These are phyloP conservation scores for Aspergillus olivimuriae DNA, from an alignment of 495 filamentous ascomycete species.

Conservation along the genomic window DNA sequence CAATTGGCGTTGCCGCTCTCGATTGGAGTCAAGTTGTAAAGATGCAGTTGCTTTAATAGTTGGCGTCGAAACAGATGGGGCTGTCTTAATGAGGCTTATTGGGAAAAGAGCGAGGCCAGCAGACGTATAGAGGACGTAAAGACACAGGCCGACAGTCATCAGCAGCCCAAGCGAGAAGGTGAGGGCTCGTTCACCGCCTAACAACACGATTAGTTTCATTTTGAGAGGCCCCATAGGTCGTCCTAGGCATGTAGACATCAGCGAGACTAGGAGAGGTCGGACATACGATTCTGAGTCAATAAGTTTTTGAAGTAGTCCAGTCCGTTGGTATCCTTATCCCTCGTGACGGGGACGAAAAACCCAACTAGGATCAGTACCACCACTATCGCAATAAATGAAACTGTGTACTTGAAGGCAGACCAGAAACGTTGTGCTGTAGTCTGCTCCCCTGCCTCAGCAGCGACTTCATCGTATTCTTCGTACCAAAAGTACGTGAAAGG, in stretches of 20 bases:
- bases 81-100: slow-evolving; percentile 82
- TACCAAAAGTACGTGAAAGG: slow-evolving; percentile 98
- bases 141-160: slow-evolving; percentile 73
- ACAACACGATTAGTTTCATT: neutral
- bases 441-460: slow-evolving; percentile 68
- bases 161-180: slow-evolving; percentile 83
- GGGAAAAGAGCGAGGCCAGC: slow-evolving; percentile 85
- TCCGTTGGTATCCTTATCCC: slow-evolving; percentile 54
- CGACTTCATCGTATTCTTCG: slow-evolving; percentile 90
- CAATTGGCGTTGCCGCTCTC: slow-evolving; percentile 84
- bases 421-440: slow-evolving; percentile 62
- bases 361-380: slow-evolving; percentile 84
- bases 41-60: slow-evolving; percentile 67
- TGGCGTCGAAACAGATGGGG: slow-evolving; percentile 72
- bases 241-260: neutral
- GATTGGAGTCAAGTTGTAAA: slow-evolving; percentile 74
- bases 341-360: slow-evolving; percentile 81
- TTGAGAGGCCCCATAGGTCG: neutral
- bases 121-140: slow-evolving; percentile 85
- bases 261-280: neutral
- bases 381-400: slow-evolving; percentile 72
- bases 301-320: slow-evolving; percentile 88
- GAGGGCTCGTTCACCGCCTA: slow-evolving; percentile 84
- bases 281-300: slow-evolving; percentile 71
- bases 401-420: slow-evolving; percentile 84